Evolutionary conservation across 1,284 basidiomycete species (phyloP).

Genomic region (Ganoderma resinaceum): DNA sequence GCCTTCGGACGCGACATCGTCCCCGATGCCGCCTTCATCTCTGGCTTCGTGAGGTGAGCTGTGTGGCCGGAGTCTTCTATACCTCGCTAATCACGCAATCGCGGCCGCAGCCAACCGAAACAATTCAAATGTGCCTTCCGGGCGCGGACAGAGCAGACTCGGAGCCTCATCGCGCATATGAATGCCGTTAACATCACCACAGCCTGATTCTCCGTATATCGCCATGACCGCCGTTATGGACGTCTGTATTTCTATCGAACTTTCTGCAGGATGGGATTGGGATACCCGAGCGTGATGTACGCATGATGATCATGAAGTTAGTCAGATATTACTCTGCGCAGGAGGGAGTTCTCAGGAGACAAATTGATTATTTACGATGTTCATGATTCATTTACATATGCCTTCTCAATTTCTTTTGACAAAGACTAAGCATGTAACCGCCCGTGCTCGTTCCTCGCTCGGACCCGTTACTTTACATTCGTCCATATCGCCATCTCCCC

Average conservation of each 20-base stretch:
- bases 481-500: background rate
- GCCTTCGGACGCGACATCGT: slow-evolving; percentile 25
- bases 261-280: background rate
- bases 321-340: background rate
- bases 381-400: no score
- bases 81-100: background rate
- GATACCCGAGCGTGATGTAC: background rate
- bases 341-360: background rate
- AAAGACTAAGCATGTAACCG: no score
- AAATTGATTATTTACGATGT: background rate
- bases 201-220: background rate
- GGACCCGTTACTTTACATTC: background rate
- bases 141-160: slow-evolving; percentile 20
- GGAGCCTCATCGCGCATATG: slow-evolving; percentile 25
- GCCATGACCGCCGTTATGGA: background rate
- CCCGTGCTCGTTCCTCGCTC: background rate
- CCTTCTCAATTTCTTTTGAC: no score
- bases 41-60: slow-evolving; percentile 31
- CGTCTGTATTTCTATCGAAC: background rate
- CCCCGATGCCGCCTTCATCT: slow-evolving; percentile 27
- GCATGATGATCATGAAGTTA: background rate
- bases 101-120: slow-evolving; percentile 24
- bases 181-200: slow-evolving; percentile 17
- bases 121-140: slow-evolving; percentile 26
- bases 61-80: background rate